phyloP scores from a whole-genome alignment of 805 yeast genomes.

The Clavispora phyllophila region DNA sequence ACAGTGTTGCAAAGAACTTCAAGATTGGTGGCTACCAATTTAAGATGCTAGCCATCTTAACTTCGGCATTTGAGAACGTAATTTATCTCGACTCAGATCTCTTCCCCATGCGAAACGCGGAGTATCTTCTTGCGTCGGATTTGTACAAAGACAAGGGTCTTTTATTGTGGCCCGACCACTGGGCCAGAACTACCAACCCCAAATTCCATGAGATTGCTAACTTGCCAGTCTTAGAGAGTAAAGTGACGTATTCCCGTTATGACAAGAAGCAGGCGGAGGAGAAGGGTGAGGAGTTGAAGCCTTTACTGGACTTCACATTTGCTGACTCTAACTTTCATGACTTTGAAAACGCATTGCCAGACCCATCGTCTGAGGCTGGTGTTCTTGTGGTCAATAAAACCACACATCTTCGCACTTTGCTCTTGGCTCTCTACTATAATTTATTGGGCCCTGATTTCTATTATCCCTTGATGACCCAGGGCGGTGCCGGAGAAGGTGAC shows the following conservation, averaged over 20 bases:
- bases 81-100: constrained; percentile 50
- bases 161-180: constrained; percentile 64
- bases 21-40: constrained; percentile 45
- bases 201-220: constrained; percentile 51
- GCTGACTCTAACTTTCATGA: constrained; percentile 49
- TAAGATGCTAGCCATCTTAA: constrained; percentile 54
- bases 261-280: constrained; percentile 32
- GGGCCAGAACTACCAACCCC: constrained; percentile 67
- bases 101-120: constrained; percentile 39
- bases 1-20: constrained; percentile 13
- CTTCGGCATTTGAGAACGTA: constrained; percentile 49
- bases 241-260: constrained; percentile 27
- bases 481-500: constrained; percentile 76
- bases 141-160: constrained; percentile 44
- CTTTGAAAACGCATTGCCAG: constrained; percentile 58
- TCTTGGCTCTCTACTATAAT: constrained; percentile 62
- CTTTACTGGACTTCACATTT: constrained; percentile 19
- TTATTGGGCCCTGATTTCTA: constrained; percentile 60
- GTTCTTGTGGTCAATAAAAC: constrained; percentile 59
- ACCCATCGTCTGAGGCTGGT: constrained; percentile 68
- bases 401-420: constrained; percentile 51
- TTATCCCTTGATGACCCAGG: constrained; percentile 66
- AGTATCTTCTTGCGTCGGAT: constrained; percentile 41
- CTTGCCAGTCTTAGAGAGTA: constrained; percentile 27
- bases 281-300: constrained; percentile 24